phyloP scores from a whole-genome alignment of 345 rosid genomes.

The Salix dunnii region DNA sequence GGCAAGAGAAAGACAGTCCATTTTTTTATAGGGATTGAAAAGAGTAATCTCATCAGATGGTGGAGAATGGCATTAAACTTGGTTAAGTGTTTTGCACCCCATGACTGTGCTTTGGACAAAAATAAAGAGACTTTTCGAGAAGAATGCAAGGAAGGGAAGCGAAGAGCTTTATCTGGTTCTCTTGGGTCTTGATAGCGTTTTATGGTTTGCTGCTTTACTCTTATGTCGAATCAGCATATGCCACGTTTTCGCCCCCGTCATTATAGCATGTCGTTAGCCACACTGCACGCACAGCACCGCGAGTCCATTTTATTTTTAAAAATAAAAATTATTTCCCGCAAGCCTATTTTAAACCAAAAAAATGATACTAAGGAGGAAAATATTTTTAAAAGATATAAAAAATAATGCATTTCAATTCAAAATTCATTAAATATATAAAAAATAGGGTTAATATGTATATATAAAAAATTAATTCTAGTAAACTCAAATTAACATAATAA shows the following conservation, averaged over 20 bases:
- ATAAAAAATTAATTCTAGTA: no score
- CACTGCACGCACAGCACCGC: no score
- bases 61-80: slow-evolving; percentile 1
- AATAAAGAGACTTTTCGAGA: not conserved
- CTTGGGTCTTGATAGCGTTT: not conserved
- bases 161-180: slow-evolving; percentile 8
- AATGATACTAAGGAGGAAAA: no score
- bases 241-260: not conserved
- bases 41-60: slow-evolving; percentile 14
- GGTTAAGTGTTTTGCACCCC: not conserved
- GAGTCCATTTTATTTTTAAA: no score
- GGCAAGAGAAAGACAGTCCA: slow-evolving; percentile 56
- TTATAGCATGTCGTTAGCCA: no score
- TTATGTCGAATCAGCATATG: not conserved
- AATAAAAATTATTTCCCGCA: no score
- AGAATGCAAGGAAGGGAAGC: not conserved
- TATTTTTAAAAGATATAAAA: no score
- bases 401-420: no score
- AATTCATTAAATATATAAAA: no score
- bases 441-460: no score
- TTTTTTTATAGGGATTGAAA: slow-evolving; percentile 14
- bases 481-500: no score
- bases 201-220: not conserved
- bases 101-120: not conserved
- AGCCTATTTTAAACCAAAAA: no score